Base-by-base conservation (phyloP, 805 yeast species). In the Cyberlindnera xylosilytica region DNA sequence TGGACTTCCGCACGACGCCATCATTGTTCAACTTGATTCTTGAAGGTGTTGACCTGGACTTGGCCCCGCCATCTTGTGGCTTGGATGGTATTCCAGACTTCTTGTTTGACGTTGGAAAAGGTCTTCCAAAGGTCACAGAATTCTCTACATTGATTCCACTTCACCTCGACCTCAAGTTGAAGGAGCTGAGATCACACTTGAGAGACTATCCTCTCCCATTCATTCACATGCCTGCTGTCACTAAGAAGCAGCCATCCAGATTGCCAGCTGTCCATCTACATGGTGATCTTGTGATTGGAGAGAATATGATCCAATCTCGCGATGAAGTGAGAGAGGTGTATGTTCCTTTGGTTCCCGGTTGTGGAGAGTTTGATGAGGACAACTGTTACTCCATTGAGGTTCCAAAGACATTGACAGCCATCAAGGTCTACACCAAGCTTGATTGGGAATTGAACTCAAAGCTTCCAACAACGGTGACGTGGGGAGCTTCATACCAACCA, bases 151-250 rank as follows among this genome's bases (percentile, higher is more conserved):
- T 83, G 57, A 54, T 89, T 2, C 97, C 97, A 0, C 53, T 80
- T 41, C 66, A 67, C 58, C 33, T 84, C 12, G 76, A 81, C 41
- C 65, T 86, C 38, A 69, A 65, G 13, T 66, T 86, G 29, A 64
- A 66, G 3, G 95, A 87, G 53, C 58, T 81, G 11, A 65, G 93
- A 45, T 72, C 80, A 53, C 91, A 86, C 57, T 52, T 90, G 46
- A 68, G 93, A 41, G 98, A 90, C 56, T 88, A 84, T 56, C 97
- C 97, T 0, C 56, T 91, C 13, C 97, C 98, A 0, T 64, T 90
- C 38, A 60, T 87, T 8, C 79, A 80, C 49, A 76, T 90, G 47
- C 96, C 96, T 0, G 63, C 69, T 12, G 65, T 70, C 11, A 63
- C 65, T 3, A 50, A 67, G 35, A 17, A 44, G 0, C 70, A 66